phyloP scores from a whole-genome alignment of 441 rosid genomes.

The Euphorbia schlechtendalii region DNA sequence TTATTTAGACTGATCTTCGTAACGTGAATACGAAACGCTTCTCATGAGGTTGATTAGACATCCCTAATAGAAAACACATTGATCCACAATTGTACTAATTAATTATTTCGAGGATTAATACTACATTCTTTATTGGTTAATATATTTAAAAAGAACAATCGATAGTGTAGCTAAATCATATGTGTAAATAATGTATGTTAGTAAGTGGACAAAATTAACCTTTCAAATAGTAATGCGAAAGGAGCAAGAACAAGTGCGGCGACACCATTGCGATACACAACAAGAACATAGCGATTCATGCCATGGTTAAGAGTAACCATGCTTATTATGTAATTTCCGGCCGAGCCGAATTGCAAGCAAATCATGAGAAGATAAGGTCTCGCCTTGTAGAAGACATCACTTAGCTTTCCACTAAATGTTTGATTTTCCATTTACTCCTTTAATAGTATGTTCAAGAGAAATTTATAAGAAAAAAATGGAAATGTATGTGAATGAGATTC shows the following conservation, averaged over 20 bases:
- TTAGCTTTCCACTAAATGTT: constrained; percentile 8
- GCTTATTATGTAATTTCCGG: constrained; percentile 54
- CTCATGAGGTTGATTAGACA: too few species aligned
- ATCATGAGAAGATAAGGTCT: constrained; percentile 61
- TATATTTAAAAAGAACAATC: too few species aligned
- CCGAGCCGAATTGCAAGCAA: constrained; percentile 57
- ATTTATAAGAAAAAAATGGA: not conserved
- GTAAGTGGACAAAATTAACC: too few species aligned
- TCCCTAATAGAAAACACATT: too few species aligned
- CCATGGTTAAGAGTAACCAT: constrained; percentile 57
- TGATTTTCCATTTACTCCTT: constrained; percentile 9
- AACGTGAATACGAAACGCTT: too few species aligned
- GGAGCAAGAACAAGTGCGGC: constrained; percentile 68
- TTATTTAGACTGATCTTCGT: too few species aligned
- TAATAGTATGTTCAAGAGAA: too few species aligned
- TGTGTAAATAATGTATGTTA: too few species aligned
- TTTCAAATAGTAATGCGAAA: constrained; percentile 62
- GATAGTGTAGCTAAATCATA: too few species aligned
- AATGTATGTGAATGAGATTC: not conserved
- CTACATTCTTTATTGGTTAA: too few species aligned
- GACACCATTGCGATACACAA: constrained; percentile 56
- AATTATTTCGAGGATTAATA: too few species aligned
- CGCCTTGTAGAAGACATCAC: constrained; percentile 6
- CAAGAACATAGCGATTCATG: constrained; percentile 54
- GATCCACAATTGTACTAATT: too few species aligned